These are phyloP conservation scores for Xylaria sp. DNA, from an alignment of 2,329 filamentous ascomycete genomes.

Conservation along the genomic window DNA sequence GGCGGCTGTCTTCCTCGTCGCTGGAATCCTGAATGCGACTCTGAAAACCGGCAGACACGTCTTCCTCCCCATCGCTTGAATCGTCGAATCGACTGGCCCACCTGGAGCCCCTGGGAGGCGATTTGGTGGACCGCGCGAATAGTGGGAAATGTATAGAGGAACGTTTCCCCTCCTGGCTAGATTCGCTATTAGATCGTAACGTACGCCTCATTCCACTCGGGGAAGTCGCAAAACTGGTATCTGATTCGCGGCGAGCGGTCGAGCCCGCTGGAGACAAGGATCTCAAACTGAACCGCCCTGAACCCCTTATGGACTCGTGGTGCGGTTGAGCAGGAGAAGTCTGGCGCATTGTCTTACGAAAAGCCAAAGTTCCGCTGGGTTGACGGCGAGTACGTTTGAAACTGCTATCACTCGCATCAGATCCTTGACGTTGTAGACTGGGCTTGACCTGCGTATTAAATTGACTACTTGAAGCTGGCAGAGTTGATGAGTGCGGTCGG, in stretches of 20 bases:
- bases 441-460: conserved; percentile 40
- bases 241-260: conserved; percentile 58
- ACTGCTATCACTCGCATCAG: conserved; percentile 80
- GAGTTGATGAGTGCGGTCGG: conserved; percentile 22
- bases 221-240: conserved; percentile 54
- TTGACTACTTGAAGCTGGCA: conserved; percentile 27
- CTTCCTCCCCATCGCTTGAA: conserved; percentile 70
- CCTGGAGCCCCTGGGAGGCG: conserved; percentile 38
- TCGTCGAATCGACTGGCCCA: conserved; percentile 65
- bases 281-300: conserved; percentile 75
- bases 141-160: conserved; percentile 55
- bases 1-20: conserved; percentile 65
- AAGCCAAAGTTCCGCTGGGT: conserved; percentile 62
- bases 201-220: conserved; percentile 56
- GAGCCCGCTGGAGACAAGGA: conserved; percentile 75
- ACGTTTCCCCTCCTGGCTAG: conserved; percentile 51
- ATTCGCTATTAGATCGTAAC: conserved; percentile 54
- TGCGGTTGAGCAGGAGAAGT: conserved; percentile 51
- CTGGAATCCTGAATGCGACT: conserved; percentile 78
- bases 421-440: conserved; percentile 62
- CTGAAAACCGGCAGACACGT: conserved; percentile 52
- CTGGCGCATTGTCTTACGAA: conserved; percentile 79
- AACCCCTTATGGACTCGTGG: conserved; percentile 53
- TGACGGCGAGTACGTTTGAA: conserved; percentile 73
- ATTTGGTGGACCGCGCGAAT: conserved; percentile 56